Evolutionary conservation across 176 grass and related monocot genomes (phyloP).

Genomic region (Panicum miliaceum): DNA sequence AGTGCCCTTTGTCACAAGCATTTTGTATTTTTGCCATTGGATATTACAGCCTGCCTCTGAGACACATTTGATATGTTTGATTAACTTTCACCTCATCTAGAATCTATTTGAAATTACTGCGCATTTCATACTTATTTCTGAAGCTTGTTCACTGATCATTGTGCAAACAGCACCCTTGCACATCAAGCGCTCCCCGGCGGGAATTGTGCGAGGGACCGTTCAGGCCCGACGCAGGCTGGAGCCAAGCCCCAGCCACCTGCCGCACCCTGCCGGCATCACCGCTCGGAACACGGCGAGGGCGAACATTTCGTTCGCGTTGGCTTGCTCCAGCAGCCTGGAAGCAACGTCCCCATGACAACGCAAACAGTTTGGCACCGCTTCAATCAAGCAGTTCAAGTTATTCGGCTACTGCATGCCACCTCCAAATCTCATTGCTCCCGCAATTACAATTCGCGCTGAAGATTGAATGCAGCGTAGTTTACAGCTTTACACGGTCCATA

Average conservation of each 20-base stretch:
- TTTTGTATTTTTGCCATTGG: not conserved
- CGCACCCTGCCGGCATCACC: no score
- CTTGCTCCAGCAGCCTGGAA: no score
- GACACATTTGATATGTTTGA: not conserved
- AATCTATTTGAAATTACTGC: not conserved
- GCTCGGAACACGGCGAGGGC: not conserved
- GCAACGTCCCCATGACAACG: not conserved
- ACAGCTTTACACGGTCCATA: constrained; percentile 10
- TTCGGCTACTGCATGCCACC: not conserved
- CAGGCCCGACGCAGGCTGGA: no score
- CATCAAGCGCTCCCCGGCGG: not conserved
- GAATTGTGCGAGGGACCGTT: not conserved
- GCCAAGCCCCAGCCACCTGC: no score
- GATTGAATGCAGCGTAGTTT: not conserved
- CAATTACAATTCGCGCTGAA: not conserved
- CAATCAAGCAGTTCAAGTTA: not conserved
- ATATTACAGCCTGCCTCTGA: not conserved
- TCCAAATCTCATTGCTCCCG: not conserved
- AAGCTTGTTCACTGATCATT: not conserved
- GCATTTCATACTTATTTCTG: not conserved
- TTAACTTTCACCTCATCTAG: not conserved
- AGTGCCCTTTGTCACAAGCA: not conserved
- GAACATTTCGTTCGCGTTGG: not conserved
- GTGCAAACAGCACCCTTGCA: not conserved
- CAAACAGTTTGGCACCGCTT: not conserved